Conservation (phyloP, 257 asterid species). For the Solanum chilense region DNA sequence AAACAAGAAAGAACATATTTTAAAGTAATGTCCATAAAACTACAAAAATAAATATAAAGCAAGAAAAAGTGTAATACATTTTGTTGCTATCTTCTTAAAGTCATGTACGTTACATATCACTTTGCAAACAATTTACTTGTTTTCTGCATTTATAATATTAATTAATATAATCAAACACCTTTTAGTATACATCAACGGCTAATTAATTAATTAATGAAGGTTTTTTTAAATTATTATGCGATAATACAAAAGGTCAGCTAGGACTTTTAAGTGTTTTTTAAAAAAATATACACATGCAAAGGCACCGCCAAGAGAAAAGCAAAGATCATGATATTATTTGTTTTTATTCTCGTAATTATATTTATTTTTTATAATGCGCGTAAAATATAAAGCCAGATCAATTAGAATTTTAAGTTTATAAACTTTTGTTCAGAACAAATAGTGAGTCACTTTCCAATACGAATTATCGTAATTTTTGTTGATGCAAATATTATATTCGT, state of each 20-base stretch:
- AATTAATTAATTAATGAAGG: background rate
- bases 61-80: background rate
- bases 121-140: background rate
- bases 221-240: background rate
- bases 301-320: background rate
- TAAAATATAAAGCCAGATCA: fast-evolving
- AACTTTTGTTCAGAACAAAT: background rate
- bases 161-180: background rate
- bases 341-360: background rate
- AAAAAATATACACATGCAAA: background rate
- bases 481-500: background rate
- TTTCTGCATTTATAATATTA: background rate
- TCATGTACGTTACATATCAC: background rate
- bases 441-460: fast-evolving
- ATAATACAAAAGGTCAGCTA: background rate
- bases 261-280: background rate
- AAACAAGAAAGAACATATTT: background rate
- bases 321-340: background rate
- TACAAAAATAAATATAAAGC: background rate
- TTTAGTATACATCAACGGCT: background rate
- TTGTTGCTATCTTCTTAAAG: background rate
- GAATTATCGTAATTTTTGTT: background rate
- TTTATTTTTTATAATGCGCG: background rate
- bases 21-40: background rate
- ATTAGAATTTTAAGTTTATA: background rate